A percentile compares a stretch with the other conserved stretches of the same genome.
Evolutionary conservation across 805 yeast species (phyloP).

Genomic region (Lachancea sp.): DNA sequence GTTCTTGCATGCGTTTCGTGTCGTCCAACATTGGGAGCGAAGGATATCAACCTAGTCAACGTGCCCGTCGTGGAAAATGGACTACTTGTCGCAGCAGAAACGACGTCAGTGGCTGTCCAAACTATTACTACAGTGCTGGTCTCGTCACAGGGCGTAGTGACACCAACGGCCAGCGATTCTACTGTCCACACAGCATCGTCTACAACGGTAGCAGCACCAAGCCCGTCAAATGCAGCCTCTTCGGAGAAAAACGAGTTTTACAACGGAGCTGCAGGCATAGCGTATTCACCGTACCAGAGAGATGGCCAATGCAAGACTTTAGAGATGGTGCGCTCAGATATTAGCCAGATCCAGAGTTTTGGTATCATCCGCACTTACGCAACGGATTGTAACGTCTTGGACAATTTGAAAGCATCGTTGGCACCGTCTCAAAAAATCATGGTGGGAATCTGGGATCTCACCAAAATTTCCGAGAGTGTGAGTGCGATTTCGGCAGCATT

Average conservation of each 20-base stretch:
- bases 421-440: slow-evolving; percentile 72
- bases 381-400: slow-evolving; percentile 63
- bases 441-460: slow-evolving; percentile 55
- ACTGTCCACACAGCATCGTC: neutral
- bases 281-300: slow-evolving; percentile 63
- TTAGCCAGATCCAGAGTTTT: slow-evolving; percentile 44
- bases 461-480: slow-evolving; percentile 55
- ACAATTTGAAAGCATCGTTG: slow-evolving; percentile 54
- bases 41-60: neutral
- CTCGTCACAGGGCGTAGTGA: neutral
- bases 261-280: slow-evolving; percentile 10
- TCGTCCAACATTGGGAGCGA: neutral
- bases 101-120: neutral
- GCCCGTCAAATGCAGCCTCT: neutral
- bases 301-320: slow-evolving; percentile 56
- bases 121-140: neutral
- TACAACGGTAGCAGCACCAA: neutral
- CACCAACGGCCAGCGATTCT: neutral
- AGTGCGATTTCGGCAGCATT: slow-evolving; percentile 42
- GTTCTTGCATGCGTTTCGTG: neutral
- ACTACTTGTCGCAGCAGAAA: neutral
- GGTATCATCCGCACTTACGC: slow-evolving; percentile 65
- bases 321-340: slow-evolving; percentile 46
- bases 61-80: slow-evolving; percentile 1
- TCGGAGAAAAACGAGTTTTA: neutral